Base-by-base conservation (phyloP, 2,329 filamentous ascomycete species). In the Stemphylium lycopersici region DNA sequence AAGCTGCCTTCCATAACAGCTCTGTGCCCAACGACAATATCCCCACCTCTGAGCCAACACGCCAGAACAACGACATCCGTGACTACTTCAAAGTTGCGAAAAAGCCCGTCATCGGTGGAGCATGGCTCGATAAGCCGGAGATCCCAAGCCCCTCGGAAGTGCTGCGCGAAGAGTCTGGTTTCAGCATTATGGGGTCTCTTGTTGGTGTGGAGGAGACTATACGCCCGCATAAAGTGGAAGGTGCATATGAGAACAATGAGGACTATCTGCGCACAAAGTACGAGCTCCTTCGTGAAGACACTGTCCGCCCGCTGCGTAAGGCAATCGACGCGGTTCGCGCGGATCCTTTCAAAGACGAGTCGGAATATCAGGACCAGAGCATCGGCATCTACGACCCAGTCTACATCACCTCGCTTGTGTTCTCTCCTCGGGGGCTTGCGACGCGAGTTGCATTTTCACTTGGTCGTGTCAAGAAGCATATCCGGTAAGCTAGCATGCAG, bases 231-330 rank as follows among this genome's bases (percentile, higher is more conserved):
- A 65, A 62, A 56, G 48, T 68, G 6, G 52, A 82, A 0, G 79
- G 79, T 0, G 77, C 86, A 0, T 93, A 87, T 80, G 59, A 74
- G 0, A 84, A 80, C 4, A 87, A 84, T 40, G 80, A 85, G 1
- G 78, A 81, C 0, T 96, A 96, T 53, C 78, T 96, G 0, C 78
- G 84, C 29, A 83, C 85, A 0, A 90, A 96, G 44, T 96, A 95
- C 68, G 79, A 85, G 3, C 82, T 96, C 1, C 80, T 91, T 6
- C 83, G 92, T 2, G 89, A 91, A 66, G 91, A 96, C 68, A 84
- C 86, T 0, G 78, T 90, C 3, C 83, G 88, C 11, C 83, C 87
- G 1, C 79, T 96, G 0, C 83, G 91, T 6, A 81, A 85, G 57
- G 87, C 90, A 0, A 82, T 96, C 1, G 75, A 78, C 0, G 74